Evolutionary conservation across 1,284 basidiomycete genomes (phyloP).

Genomic region (Leccinum huronense): DNA sequence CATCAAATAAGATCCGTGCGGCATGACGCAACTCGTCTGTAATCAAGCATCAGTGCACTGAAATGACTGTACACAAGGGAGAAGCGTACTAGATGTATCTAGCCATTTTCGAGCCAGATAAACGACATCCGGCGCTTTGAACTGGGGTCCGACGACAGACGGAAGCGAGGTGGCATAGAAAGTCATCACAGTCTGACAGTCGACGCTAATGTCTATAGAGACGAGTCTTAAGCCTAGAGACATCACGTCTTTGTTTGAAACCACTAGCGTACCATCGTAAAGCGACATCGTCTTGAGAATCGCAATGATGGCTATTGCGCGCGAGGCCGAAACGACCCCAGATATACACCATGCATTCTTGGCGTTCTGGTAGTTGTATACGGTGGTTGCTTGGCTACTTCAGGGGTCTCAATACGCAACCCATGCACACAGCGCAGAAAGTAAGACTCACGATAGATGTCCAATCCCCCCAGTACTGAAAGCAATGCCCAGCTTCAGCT

Average conservation of each 20-base stretch:
- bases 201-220: conserved; percentile 57
- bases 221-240: neutral
- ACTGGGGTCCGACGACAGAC: conserved; percentile 54
- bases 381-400: conserved; percentile 36
- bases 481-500: conserved; percentile 44
- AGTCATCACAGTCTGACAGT: conserved; percentile 67
- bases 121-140: conserved; percentile 66
- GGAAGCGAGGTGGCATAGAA: conserved; percentile 76
- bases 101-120: conserved; percentile 77
- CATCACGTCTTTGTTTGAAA: conserved; percentile 6
- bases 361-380: conserved; percentile 43
- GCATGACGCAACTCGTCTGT: conserved; percentile 74
- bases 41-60: conserved; percentile 7
- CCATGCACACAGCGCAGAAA: neutral
- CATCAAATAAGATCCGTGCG: conserved; percentile 73
- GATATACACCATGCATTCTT: conserved; percentile 70
- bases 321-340: conserved; percentile 60
- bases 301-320: conserved; percentile 65
- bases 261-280: conserved; percentile 55
- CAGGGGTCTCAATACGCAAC: conserved; percentile 5
- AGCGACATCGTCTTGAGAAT: conserved; percentile 69
- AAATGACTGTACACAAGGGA: neutral
- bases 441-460: conserved; percentile 45
- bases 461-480: conserved; percentile 45
- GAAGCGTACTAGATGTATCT: conserved; percentile 60